Conservation (phyloP, 2,329 filamentous ascomycete species). For the Pyrenophora tritici-repentis region DNA sequence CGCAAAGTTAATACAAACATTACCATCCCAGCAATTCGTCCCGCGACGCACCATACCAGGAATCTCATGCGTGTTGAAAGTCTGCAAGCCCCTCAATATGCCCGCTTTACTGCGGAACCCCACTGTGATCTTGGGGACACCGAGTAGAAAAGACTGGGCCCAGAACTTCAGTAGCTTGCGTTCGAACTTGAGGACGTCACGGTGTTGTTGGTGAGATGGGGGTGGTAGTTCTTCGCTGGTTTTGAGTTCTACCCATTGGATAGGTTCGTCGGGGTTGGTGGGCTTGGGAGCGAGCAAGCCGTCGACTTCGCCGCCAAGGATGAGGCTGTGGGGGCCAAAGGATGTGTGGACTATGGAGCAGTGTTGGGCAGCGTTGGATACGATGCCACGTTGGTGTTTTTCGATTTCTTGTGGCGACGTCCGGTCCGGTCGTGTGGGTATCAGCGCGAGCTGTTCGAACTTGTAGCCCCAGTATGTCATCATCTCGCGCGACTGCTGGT, state of each 20-base stretch:
- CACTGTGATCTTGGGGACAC: slow-evolving; percentile 88
- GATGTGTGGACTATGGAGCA: slow-evolving; percentile 92
- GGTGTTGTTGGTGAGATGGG: slow-evolving; percentile 55
- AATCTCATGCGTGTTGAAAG: slow-evolving; percentile 78
- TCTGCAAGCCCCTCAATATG: slow-evolving; percentile 72
- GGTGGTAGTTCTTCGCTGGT: slow-evolving; percentile 72
- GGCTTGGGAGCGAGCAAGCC: slow-evolving; percentile 57
- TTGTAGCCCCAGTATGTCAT: slow-evolving; percentile 99
- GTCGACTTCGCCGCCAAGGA: slow-evolving; percentile 93
- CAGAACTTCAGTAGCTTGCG: slow-evolving; percentile 93
- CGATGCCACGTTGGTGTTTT: slow-evolving; percentile 68
- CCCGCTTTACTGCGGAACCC: slow-evolving; percentile 80
- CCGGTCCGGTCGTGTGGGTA: slow-evolving; percentile 80
- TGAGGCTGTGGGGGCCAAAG: slow-evolving; percentile 73
- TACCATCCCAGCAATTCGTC: slow-evolving; percentile 81
- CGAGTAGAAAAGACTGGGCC: slow-evolving; percentile 93
- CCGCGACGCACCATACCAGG: slow-evolving; percentile 75
- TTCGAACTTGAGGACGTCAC: slow-evolving; percentile 77
- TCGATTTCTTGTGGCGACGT: slow-evolving; percentile 79
- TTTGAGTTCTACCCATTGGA: slow-evolving; percentile 95
- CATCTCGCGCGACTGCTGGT: slow-evolving; percentile 69
- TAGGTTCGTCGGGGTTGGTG: slow-evolving; percentile 47
- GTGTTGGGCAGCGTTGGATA: slow-evolving; percentile 92
- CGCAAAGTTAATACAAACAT: slow-evolving; percentile 91
- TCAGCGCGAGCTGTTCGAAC: slow-evolving; percentile 83